Conservation (phyloP, 129 eudicot genomes). For the Ambrosia trifida region DNA sequence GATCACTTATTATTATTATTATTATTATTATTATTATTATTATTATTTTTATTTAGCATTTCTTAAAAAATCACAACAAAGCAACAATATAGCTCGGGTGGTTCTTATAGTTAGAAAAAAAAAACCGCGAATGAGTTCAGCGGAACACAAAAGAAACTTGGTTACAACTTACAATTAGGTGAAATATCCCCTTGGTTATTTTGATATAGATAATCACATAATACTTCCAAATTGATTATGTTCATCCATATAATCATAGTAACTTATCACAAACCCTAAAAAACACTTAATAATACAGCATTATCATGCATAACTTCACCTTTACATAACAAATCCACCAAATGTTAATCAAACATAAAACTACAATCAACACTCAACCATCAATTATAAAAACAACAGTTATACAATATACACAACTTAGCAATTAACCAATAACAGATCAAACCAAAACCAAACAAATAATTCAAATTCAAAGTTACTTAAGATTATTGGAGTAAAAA, state of each 20-base stretch:
- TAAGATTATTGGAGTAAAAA: not conserved
- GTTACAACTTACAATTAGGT: too few species aligned
- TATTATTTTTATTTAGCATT: too few species aligned
- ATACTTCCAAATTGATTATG: not conserved
- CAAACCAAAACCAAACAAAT: constrained; percentile 5
- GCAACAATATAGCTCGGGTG: too few species aligned
- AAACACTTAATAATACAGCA: not conserved
- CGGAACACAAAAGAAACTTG: not conserved
- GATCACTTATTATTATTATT: too few species aligned
- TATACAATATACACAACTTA: not conserved
- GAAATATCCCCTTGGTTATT: not conserved
- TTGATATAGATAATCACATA: not conserved
- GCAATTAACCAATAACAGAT: constrained; percentile 6
- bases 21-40: too few species aligned
- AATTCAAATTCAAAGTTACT: not conserved
- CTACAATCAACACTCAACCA: not conserved
- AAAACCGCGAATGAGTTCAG: not conserved
- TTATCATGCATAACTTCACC: not conserved
- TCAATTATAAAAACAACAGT: not conserved
- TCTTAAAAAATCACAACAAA: too few species aligned
- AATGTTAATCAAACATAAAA: not conserved
- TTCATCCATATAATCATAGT: not conserved
- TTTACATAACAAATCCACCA: not conserved
- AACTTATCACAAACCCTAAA: constrained; percentile 7
- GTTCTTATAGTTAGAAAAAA: too few species aligned